Percentiles rank a stretch among this genome's conserved stretches.
These are phyloP conservation scores for Alternaria alternata DNA, from an alignment of 2,329 filamentous ascomycete species.

Conservation along the genomic window DNA sequence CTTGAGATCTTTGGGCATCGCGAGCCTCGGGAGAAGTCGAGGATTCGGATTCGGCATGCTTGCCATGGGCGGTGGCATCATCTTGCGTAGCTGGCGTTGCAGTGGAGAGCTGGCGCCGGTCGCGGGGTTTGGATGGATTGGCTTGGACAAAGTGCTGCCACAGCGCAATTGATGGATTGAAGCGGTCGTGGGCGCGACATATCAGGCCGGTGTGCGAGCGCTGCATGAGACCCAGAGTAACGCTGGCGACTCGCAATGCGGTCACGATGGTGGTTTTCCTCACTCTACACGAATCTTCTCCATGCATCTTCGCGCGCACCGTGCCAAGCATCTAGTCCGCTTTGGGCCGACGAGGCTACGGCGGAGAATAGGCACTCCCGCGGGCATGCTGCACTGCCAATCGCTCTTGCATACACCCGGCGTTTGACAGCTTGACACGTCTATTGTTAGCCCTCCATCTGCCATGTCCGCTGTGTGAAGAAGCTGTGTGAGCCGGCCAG, in stretches of 20 bases:
- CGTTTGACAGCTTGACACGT: not conserved
- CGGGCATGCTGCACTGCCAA: constrained; percentile 18
- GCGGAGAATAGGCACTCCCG: constrained; percentile 25
- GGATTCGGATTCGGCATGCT: too few relatives aligned
- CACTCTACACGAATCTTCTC: constrained; percentile 7
- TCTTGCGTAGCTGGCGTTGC: constrained; percentile 16
- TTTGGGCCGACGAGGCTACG: constrained; percentile 14
- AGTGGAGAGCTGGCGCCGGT: constrained; percentile 30
- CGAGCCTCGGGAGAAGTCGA: not conserved
- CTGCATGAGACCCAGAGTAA: constrained; percentile 37
- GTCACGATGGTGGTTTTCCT: not conserved
- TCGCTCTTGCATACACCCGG: constrained; percentile 9
- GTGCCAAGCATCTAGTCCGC: constrained; percentile 29
- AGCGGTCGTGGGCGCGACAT: constrained; percentile 46
- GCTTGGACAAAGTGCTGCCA: constrained; percentile 47
- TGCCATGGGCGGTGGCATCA: not conserved
- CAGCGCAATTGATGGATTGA: constrained; percentile 40
- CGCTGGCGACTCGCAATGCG: constrained; percentile 10
- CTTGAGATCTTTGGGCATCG: not conserved
- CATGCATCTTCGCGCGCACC: constrained; percentile 3
- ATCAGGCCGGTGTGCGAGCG: constrained; percentile 30
- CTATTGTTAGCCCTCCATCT: constrained; percentile 6
- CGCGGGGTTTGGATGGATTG: constrained; percentile 15
- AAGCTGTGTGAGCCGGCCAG: not conserved
- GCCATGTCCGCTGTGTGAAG: not conserved